These are phyloP conservation scores for Adiantum capillusveneris DNA, from an alignment of 75 land plant species.

Conservation along the genomic window DNA sequence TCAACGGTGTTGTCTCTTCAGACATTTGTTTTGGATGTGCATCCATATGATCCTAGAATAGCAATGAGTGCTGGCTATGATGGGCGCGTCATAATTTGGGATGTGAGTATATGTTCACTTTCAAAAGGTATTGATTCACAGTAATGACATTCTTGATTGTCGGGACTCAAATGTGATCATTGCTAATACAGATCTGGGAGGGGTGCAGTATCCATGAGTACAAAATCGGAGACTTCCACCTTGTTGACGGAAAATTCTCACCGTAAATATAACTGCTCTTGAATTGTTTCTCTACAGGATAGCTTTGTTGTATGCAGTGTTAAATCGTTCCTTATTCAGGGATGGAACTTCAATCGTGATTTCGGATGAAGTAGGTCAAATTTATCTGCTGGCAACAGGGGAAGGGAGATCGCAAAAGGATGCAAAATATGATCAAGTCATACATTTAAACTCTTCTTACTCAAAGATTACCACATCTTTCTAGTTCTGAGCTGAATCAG, in stretches of 20 bases:
- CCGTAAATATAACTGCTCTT: conserved; percentile 48
- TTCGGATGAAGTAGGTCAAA: conserved; percentile 97
- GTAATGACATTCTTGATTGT: conserved; percentile 1
- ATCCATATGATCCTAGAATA: conserved; percentile 95
- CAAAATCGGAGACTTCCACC: conserved; percentile 71
- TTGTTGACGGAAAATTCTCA: conserved; percentile 97
- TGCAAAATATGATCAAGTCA: conserved; percentile 95
- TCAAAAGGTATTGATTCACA: background rate
- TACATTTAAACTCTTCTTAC: background rate
- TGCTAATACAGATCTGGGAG: conserved; percentile 77
- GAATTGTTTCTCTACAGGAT: too few species aligned
- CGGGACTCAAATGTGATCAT: background rate
- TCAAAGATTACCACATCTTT: background rate
- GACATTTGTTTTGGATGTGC: conserved; percentile 97
- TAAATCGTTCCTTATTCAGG: conserved; percentile 29
- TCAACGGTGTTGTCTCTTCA: conserved; percentile 15
- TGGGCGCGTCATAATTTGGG: conserved; percentile 94
- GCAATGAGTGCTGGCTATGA: conserved; percentile 99
- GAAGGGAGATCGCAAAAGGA: conserved; percentile 83
- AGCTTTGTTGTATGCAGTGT: too few species aligned
- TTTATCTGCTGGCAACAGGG: conserved; percentile 81
- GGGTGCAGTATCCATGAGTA: conserved; percentile 71
- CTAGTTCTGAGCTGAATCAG: background rate
- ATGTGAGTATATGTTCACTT: conserved; percentile 45
- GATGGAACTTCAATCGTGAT: conserved; percentile 94